A percentile compares a stretch with the other conserved stretches of the same genome.
These are phyloP conservation scores for Flaveria sonorensis DNA, from an alignment of 129 eudicot species.

Conservation along the genomic window DNA sequence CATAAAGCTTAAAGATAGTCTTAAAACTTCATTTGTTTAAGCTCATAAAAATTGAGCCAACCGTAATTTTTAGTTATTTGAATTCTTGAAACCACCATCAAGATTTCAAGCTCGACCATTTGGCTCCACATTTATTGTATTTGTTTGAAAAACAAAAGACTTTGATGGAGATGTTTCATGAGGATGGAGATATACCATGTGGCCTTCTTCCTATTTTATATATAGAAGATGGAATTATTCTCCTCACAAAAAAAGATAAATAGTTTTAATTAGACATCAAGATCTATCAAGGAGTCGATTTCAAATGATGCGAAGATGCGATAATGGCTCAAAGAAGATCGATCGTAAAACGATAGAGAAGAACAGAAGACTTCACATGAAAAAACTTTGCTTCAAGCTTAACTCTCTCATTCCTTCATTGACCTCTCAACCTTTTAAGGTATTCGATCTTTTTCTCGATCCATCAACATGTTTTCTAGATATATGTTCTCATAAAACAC, in stretches of 20 bases:
- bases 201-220: background rate
- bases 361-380: conserved; percentile 46
- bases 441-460: background rate
- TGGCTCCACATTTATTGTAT: conserved; percentile 10
- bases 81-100: background rate
- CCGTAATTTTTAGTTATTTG: no score
- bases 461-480: background rate
- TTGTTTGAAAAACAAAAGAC: background rate
- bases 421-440: conserved; percentile 37
- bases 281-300: background rate
- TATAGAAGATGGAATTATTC: background rate
- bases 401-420: conserved; percentile 39
- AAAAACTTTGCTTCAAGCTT: conserved; percentile 39
- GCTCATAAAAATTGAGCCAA: no score
- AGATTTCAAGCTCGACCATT: background rate
- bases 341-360: conserved; percentile 41
- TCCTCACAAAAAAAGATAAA: background rate
- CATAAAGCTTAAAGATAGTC: no score
- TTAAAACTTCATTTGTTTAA: no score
- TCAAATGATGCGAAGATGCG: conserved; percentile 19
- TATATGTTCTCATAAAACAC: background rate
- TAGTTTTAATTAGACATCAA: background rate
- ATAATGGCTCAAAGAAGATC: conserved; percentile 5
- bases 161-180: background rate
- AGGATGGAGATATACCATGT: background rate